Evolutionary conservation across 1,284 basidiomycete genomes (phyloP).

Genomic region (Cryptococcus sp.): DNA sequence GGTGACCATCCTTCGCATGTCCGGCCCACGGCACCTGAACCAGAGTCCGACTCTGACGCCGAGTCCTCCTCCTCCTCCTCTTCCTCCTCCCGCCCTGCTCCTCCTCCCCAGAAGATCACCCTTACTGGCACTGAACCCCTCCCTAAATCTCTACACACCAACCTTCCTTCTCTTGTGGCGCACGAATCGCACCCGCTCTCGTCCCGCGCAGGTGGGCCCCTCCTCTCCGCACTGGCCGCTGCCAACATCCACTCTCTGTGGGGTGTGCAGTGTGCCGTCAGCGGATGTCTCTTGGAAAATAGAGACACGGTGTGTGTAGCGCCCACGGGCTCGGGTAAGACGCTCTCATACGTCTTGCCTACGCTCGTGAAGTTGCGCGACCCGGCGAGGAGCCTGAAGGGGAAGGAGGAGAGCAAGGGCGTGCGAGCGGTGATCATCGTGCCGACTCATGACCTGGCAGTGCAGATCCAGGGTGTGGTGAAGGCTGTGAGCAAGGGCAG

Average conservation of each 20-base stretch:
- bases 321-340: constrained; percentile 93
- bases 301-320: constrained; percentile 87
- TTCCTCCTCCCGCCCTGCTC: constrained; percentile 24
- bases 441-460: constrained; percentile 93
- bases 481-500: constrained; percentile 61
- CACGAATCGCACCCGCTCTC: constrained; percentile 32
- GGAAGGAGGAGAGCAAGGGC: constrained; percentile 54
- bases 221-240: constrained; percentile 23
- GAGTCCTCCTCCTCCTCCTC: constrained; percentile 20
- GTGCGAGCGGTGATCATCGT: constrained; percentile 78
- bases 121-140: constrained; percentile 44
- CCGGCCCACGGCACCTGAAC: constrained; percentile 37
- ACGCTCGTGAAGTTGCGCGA: constrained; percentile 64
- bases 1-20: constrained; percentile 59
- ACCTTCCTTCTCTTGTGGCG: constrained; percentile 39
- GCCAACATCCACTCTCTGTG: constrained; percentile 35
- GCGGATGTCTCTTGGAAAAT: constrained; percentile 52
- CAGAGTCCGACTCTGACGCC: constrained; percentile 21
- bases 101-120: constrained; percentile 48
- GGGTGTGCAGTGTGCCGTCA: constrained; percentile 45
- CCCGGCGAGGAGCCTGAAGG: constrained; percentile 54
- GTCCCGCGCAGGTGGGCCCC: constrained; percentile 27
- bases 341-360: constrained; percentile 81
- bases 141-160: constrained; percentile 40
- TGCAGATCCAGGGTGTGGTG: constrained; percentile 90